phyloP scores from a whole-genome alignment of 345 rosid species.

The Camelina laxa region DNA sequence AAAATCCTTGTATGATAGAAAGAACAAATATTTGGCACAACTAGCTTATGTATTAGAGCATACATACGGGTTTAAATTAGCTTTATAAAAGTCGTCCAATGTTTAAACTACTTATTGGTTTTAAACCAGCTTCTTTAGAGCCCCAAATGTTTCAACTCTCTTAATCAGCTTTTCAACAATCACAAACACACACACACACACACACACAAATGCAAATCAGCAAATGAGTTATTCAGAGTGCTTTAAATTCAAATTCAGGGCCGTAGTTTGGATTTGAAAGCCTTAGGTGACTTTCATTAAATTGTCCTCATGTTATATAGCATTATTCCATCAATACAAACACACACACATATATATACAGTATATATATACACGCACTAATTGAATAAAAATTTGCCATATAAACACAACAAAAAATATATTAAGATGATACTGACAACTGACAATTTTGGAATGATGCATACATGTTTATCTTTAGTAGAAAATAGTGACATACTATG shows the following conservation, averaged over 20 bases:
- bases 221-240: background rate
- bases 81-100: no score
- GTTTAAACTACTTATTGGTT: no score
- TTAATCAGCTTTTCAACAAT: background rate
- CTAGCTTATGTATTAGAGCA: no score
- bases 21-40: no score
- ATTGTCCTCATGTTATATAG: background rate
- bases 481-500: background rate
- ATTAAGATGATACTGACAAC: background rate
- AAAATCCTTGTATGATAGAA: no score
- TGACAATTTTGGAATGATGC: background rate
- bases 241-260: background rate
- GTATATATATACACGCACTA: no score
- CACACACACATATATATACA: no score
- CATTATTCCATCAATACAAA: background rate
- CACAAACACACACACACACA: background rate
- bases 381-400: background rate
- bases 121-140: background rate
- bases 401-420: no score
- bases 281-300: background rate
- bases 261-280: background rate
- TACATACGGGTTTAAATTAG: no score
- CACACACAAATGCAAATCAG: background rate
- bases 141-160: background rate
- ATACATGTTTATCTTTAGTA: background rate